Percentiles rank a stretch among this genome's conserved stretches.
phyloP scores from a whole-genome alignment of 371 early-diverging fungal species.

The Apophysomyces sp. region DNA sequence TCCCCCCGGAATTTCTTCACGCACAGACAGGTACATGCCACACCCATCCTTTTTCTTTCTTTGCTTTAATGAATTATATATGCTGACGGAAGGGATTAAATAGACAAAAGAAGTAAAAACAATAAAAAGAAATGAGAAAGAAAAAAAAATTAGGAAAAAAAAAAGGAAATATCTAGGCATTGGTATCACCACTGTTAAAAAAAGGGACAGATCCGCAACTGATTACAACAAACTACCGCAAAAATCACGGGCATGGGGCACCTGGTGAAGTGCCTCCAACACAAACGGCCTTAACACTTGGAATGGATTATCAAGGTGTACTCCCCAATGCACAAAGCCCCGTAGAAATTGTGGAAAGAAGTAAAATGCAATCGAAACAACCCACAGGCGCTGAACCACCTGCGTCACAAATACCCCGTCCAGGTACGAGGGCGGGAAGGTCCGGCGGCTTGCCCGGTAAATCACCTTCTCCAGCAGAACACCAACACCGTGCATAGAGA shows the following conservation, averaged over 20 bases:
- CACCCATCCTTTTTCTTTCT: background rate
- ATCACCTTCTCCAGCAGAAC: constrained; percentile 15
- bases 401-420: constrained; percentile 8
- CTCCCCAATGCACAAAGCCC: constrained; percentile 31
- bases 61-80: background rate
- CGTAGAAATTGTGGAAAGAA: constrained; percentile 28
- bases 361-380: constrained; percentile 15
- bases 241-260: constrained; percentile 6
- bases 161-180: background rate
- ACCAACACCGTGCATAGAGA: constrained; percentile 26
- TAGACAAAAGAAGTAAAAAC: background rate
- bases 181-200: background rate
- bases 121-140: background rate
- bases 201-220: background rate
- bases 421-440: constrained; percentile 4
- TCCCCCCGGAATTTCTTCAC: background rate
- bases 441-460: background rate
- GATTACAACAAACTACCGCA: constrained; percentile 16
- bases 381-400: constrained; percentile 20
- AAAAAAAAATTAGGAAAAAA: background rate
- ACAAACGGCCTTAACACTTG: constrained; percentile 1
- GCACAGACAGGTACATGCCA: background rate
- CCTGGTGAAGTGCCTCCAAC: constrained; percentile 2
- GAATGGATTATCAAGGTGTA: constrained; percentile 13
- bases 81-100: background rate